Percentiles rank a stretch among this genome's conserved stretches.
These are phyloP conservation scores for Yamadazyma friedrichii DNA, from an alignment of 1,139 yeast genomes.

Conservation along the genomic window DNA sequence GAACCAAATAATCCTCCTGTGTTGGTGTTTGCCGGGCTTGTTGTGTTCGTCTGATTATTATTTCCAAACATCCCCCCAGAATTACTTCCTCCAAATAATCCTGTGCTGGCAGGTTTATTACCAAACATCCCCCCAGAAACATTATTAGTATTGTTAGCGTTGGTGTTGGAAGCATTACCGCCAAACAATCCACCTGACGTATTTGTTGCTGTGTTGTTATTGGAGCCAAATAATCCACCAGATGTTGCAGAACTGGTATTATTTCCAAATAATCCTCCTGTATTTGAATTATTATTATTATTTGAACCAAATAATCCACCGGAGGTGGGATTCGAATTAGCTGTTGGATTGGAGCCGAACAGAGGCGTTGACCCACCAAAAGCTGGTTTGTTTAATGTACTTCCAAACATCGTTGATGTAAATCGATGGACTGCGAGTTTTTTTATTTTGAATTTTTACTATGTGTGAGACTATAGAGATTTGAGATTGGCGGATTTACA, in stretches of 20 bases:
- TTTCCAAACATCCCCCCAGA: constrained; percentile 10
- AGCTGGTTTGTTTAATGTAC: constrained; percentile 6
- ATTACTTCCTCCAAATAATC: constrained; percentile 34
- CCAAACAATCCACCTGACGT: constrained; percentile 24
- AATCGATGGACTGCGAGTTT: background rate
- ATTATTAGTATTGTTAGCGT: constrained; percentile 8
- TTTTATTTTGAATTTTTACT: background rate
- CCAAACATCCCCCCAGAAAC: constrained; percentile 31
- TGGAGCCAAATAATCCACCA: constrained; percentile 24
- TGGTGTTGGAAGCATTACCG: constrained; percentile 1
- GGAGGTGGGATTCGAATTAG: constrained; percentile 1
- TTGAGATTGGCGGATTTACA: background rate
- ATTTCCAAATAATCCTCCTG: constrained; percentile 14
- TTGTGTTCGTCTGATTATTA: constrained; percentile 5
- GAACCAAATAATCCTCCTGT: constrained; percentile 9
- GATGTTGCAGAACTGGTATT: constrained; percentile 6
- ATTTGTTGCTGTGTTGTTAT: constrained; percentile 16
- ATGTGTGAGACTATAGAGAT: background rate
- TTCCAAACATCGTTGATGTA: constrained; percentile 8
- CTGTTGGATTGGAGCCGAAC: background rate
- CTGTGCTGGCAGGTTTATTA: constrained; percentile 7
- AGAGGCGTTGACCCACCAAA: constrained; percentile 2
- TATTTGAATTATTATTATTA: constrained; percentile 5
- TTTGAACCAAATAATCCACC: constrained; percentile 16
- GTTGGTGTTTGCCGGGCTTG: constrained; percentile 7